A percentile compares a stretch with the other conserved stretches of the same genome.
Conservation (phyloP, 768 basidiomycete species). For the Gloeostereum incarnatum region DNA sequence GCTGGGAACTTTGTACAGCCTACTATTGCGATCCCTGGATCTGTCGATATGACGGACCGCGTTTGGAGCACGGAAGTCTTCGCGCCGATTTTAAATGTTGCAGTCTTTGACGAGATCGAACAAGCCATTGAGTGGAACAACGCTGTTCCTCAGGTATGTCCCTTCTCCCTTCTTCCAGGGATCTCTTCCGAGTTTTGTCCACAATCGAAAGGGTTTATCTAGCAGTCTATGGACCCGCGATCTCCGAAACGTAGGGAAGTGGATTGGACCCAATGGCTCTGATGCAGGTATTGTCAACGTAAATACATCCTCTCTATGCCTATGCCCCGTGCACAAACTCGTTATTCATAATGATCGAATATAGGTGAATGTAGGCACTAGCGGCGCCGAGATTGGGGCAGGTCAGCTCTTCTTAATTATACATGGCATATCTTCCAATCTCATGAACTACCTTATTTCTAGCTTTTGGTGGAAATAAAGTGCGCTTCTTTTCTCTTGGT, state of each 20-base stretch:
- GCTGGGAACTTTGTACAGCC: constrained; percentile 88
- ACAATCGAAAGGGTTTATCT: constrained; percentile 55
- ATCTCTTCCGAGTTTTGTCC: constrained; percentile 4
- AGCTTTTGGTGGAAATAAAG: constrained; percentile 3
- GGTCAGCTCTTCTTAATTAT: constrained; percentile 2
- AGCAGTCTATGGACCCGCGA: constrained; percentile 89
- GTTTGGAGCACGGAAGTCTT: constrained; percentile 81
- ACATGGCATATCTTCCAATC: constrained; percentile 9
- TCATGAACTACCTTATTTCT: constrained; percentile 11
- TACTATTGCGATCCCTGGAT: constrained; percentile 66
- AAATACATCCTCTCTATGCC: constrained; percentile 19
- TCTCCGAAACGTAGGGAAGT: constrained; percentile 76
- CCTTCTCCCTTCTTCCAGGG: constrained; percentile 1
- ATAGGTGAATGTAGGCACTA: constrained; percentile 50
- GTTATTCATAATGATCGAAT: constrained; percentile 4
- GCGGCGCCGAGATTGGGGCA: constrained; percentile 1
- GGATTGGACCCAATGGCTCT: constrained; percentile 85
- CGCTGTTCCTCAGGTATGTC: constrained; percentile 62
- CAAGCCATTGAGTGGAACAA: constrained; percentile 90
- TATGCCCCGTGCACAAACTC: background rate
- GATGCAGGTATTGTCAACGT: constrained; percentile 93
- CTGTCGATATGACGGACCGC: constrained; percentile 37
- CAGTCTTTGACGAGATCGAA: constrained; percentile 78
- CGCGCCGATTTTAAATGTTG: constrained; percentile 83
- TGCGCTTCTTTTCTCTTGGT: constrained; percentile 1